A percentile compares a stretch with the other conserved stretches of the same genome.
phyloP scores from a whole-genome alignment of 163 green algal species.

The Scenedesmus sp. region DNA sequence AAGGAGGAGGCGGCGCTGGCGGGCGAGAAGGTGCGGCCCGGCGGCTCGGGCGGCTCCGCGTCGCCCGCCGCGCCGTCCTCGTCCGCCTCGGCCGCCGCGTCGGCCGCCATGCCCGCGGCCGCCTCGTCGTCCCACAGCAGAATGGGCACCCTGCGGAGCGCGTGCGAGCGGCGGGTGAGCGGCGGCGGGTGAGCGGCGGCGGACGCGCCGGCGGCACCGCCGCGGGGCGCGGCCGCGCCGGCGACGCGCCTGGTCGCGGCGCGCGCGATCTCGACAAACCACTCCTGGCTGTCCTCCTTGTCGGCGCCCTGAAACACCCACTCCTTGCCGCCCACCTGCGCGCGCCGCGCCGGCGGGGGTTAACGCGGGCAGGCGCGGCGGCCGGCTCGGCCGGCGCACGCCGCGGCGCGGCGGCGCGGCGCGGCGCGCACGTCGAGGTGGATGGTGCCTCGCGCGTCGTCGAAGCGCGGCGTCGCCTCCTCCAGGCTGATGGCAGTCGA shows the following conservation, averaged over 20 bases:
- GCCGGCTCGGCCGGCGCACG: no score
- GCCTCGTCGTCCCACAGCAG: constrained; percentile 20
- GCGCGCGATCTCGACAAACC: constrained; percentile 56
- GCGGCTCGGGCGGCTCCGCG: not conserved
- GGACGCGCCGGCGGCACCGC: not conserved
- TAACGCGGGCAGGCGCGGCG: not conserved
- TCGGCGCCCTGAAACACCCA: constrained; percentile 46
- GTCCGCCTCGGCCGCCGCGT: constrained; percentile 1
- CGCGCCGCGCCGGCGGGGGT: not conserved
- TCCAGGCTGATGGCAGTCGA: constrained; percentile 41
- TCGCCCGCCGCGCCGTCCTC: constrained; percentile 9
- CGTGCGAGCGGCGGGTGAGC: no score
- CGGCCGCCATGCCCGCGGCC: not conserved
- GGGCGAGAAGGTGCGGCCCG: no score
- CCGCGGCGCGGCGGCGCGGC: no score
- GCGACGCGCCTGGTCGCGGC: constrained; percentile 46
- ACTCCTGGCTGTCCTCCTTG: constrained; percentile 54
- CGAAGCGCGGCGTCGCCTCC: constrained; percentile 37
- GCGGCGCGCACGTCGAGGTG: constrained; percentile 37
- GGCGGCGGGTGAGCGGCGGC: not conserved
- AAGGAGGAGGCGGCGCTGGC: no score
- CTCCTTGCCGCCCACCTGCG: constrained; percentile 54
- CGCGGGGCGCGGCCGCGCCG: no score
- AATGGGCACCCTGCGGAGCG: constrained; percentile 27
- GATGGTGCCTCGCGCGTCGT: constrained; percentile 42